These are phyloP conservation scores for Babesia sp. DNA, from an alignment of 169 alveolate genomes.

Conservation along the genomic window DNA sequence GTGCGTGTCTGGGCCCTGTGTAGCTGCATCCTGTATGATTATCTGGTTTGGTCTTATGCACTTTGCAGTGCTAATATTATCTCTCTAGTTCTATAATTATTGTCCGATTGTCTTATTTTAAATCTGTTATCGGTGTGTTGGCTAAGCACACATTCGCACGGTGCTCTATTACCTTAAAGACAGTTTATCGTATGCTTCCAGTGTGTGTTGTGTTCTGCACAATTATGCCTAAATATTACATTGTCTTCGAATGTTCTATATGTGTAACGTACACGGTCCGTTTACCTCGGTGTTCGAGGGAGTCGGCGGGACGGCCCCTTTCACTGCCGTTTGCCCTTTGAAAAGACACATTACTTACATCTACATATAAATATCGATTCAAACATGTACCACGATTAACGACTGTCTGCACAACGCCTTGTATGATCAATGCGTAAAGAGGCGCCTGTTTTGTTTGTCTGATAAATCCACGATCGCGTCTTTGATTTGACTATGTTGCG, in stretches of 20 bases:
- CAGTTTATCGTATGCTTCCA: background rate
- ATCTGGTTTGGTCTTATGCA: background rate
- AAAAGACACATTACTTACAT: too few relatives aligned
- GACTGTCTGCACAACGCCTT: too few relatives aligned
- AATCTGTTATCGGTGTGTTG: background rate
- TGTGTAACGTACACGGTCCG: too few relatives aligned
- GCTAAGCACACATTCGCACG: conserved; percentile 27
- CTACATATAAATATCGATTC: too few relatives aligned
- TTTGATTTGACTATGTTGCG: background rate
- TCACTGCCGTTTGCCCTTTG: too few relatives aligned
- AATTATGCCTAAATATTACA: too few relatives aligned
- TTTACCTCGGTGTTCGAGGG: too few relatives aligned
- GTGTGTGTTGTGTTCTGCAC: background rate
- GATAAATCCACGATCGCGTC: background rate
- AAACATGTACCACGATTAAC: too few relatives aligned
- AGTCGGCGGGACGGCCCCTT: too few relatives aligned
- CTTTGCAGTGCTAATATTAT: background rate
- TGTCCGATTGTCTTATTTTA: background rate
- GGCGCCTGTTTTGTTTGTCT: too few relatives aligned
- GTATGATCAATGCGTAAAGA: too few relatives aligned
- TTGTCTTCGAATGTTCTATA: too few relatives aligned
- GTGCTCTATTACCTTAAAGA: background rate
- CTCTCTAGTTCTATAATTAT: background rate
- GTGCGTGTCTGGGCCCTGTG: background rate
- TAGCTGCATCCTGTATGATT: background rate